Base-by-base conservation (phyloP, 23 red algal genomes). In the Gracilariopsis chorda region DNA sequence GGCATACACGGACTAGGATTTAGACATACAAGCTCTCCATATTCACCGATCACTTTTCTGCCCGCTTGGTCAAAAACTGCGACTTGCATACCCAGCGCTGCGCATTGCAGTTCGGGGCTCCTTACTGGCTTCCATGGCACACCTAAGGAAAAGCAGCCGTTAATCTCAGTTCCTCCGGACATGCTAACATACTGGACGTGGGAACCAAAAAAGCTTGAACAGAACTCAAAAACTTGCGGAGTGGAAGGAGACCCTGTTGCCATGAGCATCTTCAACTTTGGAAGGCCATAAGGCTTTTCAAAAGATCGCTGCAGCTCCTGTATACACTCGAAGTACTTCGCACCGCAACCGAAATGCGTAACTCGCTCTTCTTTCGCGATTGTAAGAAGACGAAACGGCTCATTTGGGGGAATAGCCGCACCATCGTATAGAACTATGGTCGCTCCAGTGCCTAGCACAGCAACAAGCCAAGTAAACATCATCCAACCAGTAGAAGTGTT, bases 161-260 rank as follows among this genome's bases (percentile, higher is more conserved):
- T 97, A 83, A 97, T 97, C 36, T 97, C 91, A 5, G 95, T 92
- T 17, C 95, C 95, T 27, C 95, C 95, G 16, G 86, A 87, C 34
- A 97, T 97, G 60, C 86, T 92, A 14, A 79, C 84, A 59, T 97
- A 97, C 14, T 45, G 46, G 23, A 94, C 83, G n/a, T 64, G 32
- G 6, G 45, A n/a, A 17, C 49, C 76, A 57, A 80, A 47, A 51
- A 80, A 48, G 21, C 39, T 21, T 68, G 11, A 83, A 56, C 34
- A 64, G 29, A n/a, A 90, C 17, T 67, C 48, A 80, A 97, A 97
- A 76, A 94, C 75, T 11, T 85, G 56, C 5, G 48, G 39, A 17
- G 81, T 88, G 23, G 95, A 97, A n/a, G 86, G 91, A 29, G 86
- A 95, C 17, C 95, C 95, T 20, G 95, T 94, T 10, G 70, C 95